These are phyloP conservation scores for Heritiera fomes DNA, from an alignment of 345 rosid genomes.

Conservation along the genomic window DNA sequence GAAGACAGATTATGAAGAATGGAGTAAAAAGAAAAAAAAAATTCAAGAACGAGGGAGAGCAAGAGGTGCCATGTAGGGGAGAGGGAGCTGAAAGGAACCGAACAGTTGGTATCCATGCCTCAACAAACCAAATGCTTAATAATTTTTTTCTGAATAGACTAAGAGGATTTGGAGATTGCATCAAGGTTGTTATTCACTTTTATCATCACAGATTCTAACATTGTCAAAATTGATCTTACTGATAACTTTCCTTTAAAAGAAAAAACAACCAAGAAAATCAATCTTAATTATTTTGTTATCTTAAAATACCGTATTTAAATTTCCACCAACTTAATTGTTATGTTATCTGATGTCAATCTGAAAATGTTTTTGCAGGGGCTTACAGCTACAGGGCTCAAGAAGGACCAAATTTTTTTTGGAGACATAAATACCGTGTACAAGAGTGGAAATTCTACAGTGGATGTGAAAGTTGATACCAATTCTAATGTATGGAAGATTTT, in stretches of 20 bases:
- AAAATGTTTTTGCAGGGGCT: constrained; percentile 48
- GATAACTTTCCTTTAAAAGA: neutral
- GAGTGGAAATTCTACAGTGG: constrained; percentile 65
- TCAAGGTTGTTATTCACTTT: neutral
- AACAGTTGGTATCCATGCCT: neutral
- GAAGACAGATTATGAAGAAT: neutral
- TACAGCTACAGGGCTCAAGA: constrained; percentile 72
- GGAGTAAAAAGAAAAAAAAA: neutral
- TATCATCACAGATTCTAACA: neutral
- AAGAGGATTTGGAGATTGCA: neutral
- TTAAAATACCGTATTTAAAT: neutral
- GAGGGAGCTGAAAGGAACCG: neutral
- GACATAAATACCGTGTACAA: constrained; percentile 65
- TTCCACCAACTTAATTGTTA: neutral
- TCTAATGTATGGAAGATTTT: constrained; percentile 56
- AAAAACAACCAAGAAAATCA: neutral
- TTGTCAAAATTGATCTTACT: neutral
- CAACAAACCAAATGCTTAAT: neutral
- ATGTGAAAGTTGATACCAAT: constrained; percentile 61
- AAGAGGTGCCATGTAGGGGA: neutral
- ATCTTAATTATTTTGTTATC: neutral
- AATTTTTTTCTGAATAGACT: neutral
- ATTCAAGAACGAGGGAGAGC: neutral
- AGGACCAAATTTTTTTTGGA: constrained; percentile 59
- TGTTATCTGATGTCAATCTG: constrained; percentile 1